Base-by-base conservation (phyloP, 2,329 filamentous ascomycete species). In the Huntiella savannae region DNA sequence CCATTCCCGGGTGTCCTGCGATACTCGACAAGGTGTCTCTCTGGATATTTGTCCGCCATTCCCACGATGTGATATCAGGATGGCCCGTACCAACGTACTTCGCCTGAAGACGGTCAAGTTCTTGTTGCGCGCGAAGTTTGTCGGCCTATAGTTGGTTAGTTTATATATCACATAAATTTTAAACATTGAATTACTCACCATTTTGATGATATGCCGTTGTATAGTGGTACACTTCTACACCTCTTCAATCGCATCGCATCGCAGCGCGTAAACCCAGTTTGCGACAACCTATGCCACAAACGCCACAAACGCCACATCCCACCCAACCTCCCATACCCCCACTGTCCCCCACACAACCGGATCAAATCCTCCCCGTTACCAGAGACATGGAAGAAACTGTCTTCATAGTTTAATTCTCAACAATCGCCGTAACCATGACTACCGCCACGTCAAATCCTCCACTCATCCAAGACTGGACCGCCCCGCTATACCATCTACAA, bases 21-120 rank as follows among this genome's bases (percentile, higher is more conserved):
- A 93, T 87, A 52, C 79, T 86, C 15, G 86, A 76, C 59, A 88
- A 87, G 16, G 81, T 92, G 67, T 98, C 91, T 60, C 91, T 86
- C 59, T 86, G 75, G 59, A 96, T 88, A 66, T 96, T 98, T 50
- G 82, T 87, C 43, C 81, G 81, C 86, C 87, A 98, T 65, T 98
- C 91, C 77, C 91, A 91, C 62, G 85, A 92, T 19, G 86, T 93
- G 11, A 88, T 96, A 66, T 98, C 91, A 38, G 88, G 84, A 62
- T 95, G 87, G 17, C 91, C 91, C 3, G 91, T 96, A 55, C 91
- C 91, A 57, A 98, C 73, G 68, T 91, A 95, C 58, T 92, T 92
- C 57, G 87, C 80, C 65, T 98, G 91, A 13, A 96, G 82, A 53
- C 86, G 80, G 65, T 98, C 91, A 59, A 98, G 87, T 63, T 98